phyloP scores from a whole-genome alignment of 2,329 filamentous ascomycete genomes.

The Exophiala sp. region DNA sequence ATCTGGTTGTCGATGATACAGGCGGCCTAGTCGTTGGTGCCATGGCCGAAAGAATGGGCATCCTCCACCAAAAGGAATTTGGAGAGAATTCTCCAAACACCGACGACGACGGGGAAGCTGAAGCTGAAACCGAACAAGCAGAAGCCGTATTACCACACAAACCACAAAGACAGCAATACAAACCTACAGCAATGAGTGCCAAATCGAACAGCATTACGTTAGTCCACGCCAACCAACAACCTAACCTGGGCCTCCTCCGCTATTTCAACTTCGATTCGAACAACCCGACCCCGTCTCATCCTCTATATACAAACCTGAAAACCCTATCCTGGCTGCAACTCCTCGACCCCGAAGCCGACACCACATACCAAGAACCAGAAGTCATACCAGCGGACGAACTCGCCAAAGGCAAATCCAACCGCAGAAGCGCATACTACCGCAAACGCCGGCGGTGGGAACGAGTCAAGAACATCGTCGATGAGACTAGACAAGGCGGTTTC shows the following conservation, averaged over 20 bases:
- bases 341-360: constrained; percentile 70
- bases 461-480: constrained; percentile 68
- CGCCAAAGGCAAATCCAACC: constrained; percentile 71
- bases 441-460: constrained; percentile 82
- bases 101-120: constrained; percentile 11
- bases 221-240: constrained; percentile 76
- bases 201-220: constrained; percentile 74
- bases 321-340: constrained; percentile 90
- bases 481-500: constrained; percentile 71
- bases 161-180: constrained; percentile 28
- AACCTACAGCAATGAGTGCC: constrained; percentile 47
- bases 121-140: constrained; percentile 8
- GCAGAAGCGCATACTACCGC: constrained; percentile 79
- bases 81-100: constrained; percentile 12
- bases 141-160: constrained; percentile 28
- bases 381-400: constrained; percentile 59
- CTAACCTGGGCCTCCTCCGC: constrained; percentile 80
- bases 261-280: constrained; percentile 82
- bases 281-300: constrained; percentile 64
- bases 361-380: constrained; percentile 66
- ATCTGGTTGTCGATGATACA: constrained; percentile 83
- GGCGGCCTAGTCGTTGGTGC: constrained; percentile 77
- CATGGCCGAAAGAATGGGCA: constrained; percentile 83
- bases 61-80: constrained; percentile 56
- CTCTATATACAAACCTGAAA: constrained; percentile 76